These are phyloP conservation scores for Suillus americanus DNA, from an alignment of 768 basidiomycete genomes.

Conservation along the genomic window DNA sequence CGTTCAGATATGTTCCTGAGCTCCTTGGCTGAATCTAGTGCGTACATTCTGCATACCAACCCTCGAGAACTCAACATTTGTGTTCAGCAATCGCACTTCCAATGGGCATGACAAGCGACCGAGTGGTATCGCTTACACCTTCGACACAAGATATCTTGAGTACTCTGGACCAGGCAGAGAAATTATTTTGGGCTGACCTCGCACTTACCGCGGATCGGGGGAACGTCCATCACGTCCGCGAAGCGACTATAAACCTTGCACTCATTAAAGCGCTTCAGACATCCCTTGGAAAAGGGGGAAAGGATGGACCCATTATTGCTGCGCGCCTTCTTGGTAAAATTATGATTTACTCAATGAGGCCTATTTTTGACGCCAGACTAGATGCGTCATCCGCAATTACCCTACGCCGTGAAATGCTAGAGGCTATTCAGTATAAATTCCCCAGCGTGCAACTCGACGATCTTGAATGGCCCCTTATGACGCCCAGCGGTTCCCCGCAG, in stretches of 20 bases:
- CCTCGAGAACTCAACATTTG: conserved; percentile 10
- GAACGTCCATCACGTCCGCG: conserved; percentile 68
- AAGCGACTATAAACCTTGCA: conserved; percentile 69
- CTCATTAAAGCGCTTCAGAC: conserved; percentile 76
- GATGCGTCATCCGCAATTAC: conserved; percentile 78
- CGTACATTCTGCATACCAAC: conserved; percentile 27
- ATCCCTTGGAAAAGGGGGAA: conserved; percentile 65
- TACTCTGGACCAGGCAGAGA: conserved; percentile 67
- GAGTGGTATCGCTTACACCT: conserved; percentile 36
- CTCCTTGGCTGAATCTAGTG: conserved; percentile 89
- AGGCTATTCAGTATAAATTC: conserved; percentile 76
- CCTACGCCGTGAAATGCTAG: conserved; percentile 82
- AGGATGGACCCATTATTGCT: conserved; percentile 51
- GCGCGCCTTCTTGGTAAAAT: conserved; percentile 61
- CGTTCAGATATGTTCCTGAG: conserved; percentile 86
- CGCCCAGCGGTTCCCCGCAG: conserved; percentile 40
- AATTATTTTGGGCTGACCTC: conserved; percentile 67
- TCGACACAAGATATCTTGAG: conserved; percentile 57
- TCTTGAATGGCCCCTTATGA: conserved; percentile 68
- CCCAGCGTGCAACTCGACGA: conserved; percentile 53
- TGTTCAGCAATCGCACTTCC: conserved; percentile 77
- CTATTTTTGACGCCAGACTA: conserved; percentile 28
- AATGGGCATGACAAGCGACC: conserved; percentile 64
- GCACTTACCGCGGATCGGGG: conserved; percentile 55
- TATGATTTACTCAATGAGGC: neutral